These are phyloP conservation scores for Pythium volutum DNA, from an alignment of 352 stramenopile genomes.

Conservation along the genomic window DNA sequence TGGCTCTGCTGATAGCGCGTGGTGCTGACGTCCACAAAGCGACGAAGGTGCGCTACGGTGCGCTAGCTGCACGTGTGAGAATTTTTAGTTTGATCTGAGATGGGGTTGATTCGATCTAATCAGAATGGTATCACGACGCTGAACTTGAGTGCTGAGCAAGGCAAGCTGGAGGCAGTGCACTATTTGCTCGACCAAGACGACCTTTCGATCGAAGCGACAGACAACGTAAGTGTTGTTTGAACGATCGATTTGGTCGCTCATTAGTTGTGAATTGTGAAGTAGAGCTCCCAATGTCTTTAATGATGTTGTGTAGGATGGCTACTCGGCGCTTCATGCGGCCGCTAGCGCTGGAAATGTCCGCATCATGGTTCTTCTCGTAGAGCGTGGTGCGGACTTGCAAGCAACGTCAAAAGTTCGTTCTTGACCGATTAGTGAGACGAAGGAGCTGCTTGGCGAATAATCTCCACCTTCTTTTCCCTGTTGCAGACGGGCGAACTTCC, in stretches of 20 bases:
- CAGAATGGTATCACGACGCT: neutral
- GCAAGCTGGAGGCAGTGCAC: neutral
- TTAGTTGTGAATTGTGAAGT: neutral
- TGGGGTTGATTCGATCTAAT: too few relatives aligned
- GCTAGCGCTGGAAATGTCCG: neutral
- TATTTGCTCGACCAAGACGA: neutral
- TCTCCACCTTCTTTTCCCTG: neutral
- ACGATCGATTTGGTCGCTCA: neutral
- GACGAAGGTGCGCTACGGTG: too few relatives aligned
- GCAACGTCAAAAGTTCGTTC: neutral
- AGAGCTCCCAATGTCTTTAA: neutral
- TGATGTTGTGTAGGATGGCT: neutral
- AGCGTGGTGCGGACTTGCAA: neutral
- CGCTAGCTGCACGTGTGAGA: neutral
- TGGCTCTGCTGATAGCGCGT: too few relatives aligned
- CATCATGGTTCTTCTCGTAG: neutral
- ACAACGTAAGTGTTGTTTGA: neutral
- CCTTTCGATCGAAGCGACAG: neutral
- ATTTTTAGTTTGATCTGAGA: neutral
- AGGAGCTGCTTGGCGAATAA: neutral
- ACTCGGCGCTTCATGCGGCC: neutral
- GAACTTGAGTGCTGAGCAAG: neutral
- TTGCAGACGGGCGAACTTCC: neutral
- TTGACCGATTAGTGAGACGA: neutral
- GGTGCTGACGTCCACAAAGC: too few relatives aligned